These are phyloP conservation scores for Conticribra weissflogii DNA, from an alignment of 108 stramenopile species.

Conservation along the genomic window DNA sequence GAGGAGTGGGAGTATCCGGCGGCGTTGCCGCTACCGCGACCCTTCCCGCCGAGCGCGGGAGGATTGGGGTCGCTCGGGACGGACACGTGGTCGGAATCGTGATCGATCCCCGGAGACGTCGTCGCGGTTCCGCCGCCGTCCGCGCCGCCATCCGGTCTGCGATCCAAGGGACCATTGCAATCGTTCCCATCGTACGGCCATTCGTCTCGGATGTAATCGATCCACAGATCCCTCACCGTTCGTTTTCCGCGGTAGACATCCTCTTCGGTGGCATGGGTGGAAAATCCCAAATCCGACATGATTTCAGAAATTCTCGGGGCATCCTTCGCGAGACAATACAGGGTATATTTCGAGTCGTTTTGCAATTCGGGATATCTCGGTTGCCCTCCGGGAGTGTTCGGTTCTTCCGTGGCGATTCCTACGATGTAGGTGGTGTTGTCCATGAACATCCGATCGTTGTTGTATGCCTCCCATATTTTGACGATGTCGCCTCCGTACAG, in stretches of 20 bases:
- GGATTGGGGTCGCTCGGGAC: conserved; percentile 3
- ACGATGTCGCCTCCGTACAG: conserved; percentile 26
- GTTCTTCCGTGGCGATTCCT: conserved; percentile 9
- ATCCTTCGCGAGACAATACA: conserved; percentile 25
- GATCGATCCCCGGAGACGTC: not conserved
- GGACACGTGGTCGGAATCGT: conserved; percentile 8
- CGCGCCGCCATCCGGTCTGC: not conserved
- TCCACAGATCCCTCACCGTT: conserved; percentile 28
- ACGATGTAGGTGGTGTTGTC: conserved; percentile 23
- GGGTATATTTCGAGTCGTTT: conserved; percentile 13
- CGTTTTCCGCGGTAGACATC: conserved; percentile 1
- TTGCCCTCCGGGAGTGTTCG: not conserved
- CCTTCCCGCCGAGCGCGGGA: not conserved
- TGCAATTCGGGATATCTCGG: not conserved
- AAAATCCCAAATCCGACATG: conserved; percentile 19
- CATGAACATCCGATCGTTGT: conserved; percentile 11
- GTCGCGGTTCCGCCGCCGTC: not conserved
- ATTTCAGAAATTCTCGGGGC: conserved; percentile 3
- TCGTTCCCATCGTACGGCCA: conserved; percentile 37
- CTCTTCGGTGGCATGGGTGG: not conserved
- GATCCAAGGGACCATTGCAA: conserved; percentile 21
- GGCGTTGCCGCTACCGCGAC: not conserved
- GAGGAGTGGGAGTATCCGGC: not conserved
- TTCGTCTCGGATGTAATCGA: conserved; percentile 18
- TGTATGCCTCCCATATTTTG: conserved; percentile 12